Percentiles rank a stretch among this genome's conserved stretches.
Evolutionary conservation across 345 rosid genomes (phyloP).

Genomic region (Odontarrhena argentea): DNA sequence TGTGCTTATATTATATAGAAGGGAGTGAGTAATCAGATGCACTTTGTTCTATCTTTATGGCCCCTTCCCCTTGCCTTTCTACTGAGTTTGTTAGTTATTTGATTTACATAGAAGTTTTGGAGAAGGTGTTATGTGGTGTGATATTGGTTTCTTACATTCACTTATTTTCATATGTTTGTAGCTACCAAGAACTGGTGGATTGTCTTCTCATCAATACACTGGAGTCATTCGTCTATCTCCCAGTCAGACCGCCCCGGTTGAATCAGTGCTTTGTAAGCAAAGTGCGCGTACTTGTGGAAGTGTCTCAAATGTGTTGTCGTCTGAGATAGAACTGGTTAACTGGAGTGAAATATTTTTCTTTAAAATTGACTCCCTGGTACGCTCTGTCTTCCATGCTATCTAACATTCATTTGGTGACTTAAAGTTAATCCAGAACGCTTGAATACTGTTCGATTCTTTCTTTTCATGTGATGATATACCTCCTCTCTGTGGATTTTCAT

Average conservation of each 20-base stretch:
- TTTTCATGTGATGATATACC: conserved; percentile 4
- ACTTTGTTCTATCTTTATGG: conserved; percentile 4
- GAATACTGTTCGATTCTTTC: conserved; percentile 15
- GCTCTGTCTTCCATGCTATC: conserved; percentile 22
- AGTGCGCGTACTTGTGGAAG: conserved; percentile 87
- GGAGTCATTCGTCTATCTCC: conserved; percentile 61
- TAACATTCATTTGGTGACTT: conserved; percentile 24
- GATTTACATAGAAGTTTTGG: conserved; percentile 14
- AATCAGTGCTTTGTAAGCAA: conserved; percentile 61
- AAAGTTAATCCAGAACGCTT: neutral
- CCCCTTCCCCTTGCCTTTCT: conserved; percentile 2
- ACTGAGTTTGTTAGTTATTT: conserved; percentile 17
- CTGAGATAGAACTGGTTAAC: conserved; percentile 56
- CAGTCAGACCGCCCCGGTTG: conserved; percentile 50
- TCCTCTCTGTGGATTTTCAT: conserved; percentile 18
- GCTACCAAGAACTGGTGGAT: conserved; percentile 65
- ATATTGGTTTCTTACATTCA: conserved; percentile 29
- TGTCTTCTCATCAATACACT: conserved; percentile 68
- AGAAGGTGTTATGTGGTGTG: conserved; percentile 27
- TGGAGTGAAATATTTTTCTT: conserved; percentile 96
- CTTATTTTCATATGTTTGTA: conserved; percentile 43
- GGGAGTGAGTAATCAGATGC: conserved; percentile 9
- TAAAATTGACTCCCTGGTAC: conserved; percentile 76
- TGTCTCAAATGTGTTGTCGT: conserved; percentile 51
- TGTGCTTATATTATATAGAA: conserved; percentile 14